A percentile compares a stretch with the other conserved stretches of the same genome.
Conservation (phyloP, 2,329 filamentous ascomycete genomes). For the Talaromyces sp. region DNA sequence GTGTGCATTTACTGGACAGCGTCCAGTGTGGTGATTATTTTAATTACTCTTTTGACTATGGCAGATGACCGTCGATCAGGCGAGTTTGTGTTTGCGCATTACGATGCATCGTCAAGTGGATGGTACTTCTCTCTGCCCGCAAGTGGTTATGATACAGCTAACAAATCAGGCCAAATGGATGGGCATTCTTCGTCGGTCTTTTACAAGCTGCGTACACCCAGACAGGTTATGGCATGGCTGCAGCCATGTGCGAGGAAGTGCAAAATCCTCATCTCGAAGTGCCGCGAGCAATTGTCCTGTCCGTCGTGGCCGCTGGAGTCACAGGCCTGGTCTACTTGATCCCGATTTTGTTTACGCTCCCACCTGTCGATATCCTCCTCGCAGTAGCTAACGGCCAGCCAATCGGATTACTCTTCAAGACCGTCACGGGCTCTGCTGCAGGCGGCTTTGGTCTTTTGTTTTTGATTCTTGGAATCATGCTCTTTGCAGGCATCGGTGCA, state of each 20-base stretch:
- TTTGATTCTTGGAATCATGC: constrained; percentile 69
- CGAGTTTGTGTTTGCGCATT: constrained; percentile 66
- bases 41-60: constrained; percentile 61
- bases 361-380: constrained; percentile 62
- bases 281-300: constrained; percentile 67
- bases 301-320: constrained; percentile 63
- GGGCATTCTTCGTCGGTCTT: constrained; percentile 70
- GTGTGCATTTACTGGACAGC: constrained; percentile 71
- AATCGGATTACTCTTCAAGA: constrained; percentile 72
- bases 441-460: constrained; percentile 75
- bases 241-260: constrained; percentile 69
- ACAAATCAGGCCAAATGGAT: constrained; percentile 54
- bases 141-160: neutral
- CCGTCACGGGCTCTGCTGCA: constrained; percentile 65
- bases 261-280: constrained; percentile 66
- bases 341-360: constrained; percentile 72
- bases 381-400: constrained; percentile 68
- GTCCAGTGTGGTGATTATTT: constrained; percentile 63
- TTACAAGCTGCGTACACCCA: constrained; percentile 57
- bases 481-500: constrained; percentile 73
- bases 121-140: constrained; percentile 45
- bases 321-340: constrained; percentile 67
- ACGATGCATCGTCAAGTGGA: constrained; percentile 62
- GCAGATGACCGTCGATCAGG: constrained; percentile 55
- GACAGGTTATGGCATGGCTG: constrained; percentile 65